These are phyloP conservation scores for Blepharisma stoltei DNA, from an alignment of 73 alveolate species.

Conservation along the genomic window DNA sequence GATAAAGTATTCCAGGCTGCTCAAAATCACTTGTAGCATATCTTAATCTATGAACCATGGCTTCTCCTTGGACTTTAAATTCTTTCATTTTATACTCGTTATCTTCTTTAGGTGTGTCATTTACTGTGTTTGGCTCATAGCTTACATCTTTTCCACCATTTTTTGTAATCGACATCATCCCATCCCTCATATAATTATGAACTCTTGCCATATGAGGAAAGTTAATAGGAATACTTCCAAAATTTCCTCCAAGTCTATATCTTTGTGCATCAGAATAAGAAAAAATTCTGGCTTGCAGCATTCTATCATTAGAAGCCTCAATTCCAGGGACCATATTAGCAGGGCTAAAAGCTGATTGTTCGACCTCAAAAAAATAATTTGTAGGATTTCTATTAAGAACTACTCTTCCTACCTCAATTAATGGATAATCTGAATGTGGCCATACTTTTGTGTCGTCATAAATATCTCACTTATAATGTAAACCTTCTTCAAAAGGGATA, in stretches of 20 bases:
- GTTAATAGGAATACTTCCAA: conserved; percentile 76
- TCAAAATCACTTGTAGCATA: conserved; percentile 36
- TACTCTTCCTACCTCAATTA: conserved; percentile 77
- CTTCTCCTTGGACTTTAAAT: conserved; percentile 29
- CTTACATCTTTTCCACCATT: conserved; percentile 66
- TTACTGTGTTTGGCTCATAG: conserved; percentile 80
- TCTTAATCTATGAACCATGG: conserved; percentile 35
- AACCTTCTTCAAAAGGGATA: conserved; percentile 78
- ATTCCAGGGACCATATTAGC: conserved; percentile 91
- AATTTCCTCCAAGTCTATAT: conserved; percentile 92
- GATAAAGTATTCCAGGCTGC: conserved; percentile 18
- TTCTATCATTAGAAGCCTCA: conserved; percentile 85
- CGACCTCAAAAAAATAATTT: conserved; percentile 80
- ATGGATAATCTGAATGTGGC: conserved; percentile 85
- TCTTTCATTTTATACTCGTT: conserved; percentile 28
- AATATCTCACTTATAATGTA: conserved; percentile 65
- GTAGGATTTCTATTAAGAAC: conserved; percentile 88
- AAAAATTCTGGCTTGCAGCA: conserved; percentile 91
- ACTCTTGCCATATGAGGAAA: conserved; percentile 90
- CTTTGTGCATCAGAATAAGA: conserved; percentile 93
- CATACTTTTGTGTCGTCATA: conserved; percentile 89
- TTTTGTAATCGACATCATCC: conserved; percentile 63
- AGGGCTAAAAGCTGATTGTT: conserved; percentile 86
- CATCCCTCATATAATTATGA: conserved; percentile 74
- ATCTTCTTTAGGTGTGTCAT: conserved; percentile 57